A percentile compares a stretch with the other conserved stretches of the same genome.
phyloP scores from a whole-genome alignment of 257 asterid species.

The Solanum medicagineum region DNA sequence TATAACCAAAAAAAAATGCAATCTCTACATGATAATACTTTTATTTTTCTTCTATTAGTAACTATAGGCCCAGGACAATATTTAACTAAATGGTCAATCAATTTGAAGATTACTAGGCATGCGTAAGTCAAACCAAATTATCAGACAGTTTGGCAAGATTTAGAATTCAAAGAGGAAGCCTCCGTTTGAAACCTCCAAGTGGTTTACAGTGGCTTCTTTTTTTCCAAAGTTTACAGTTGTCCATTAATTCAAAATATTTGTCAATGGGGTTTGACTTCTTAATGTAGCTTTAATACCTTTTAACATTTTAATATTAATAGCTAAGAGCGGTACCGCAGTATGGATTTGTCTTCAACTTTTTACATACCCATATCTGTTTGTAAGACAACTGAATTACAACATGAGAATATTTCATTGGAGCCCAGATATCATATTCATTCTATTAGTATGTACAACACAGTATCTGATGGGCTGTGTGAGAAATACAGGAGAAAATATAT shows the following conservation, averaged over 20 bases:
- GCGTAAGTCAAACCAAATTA: not conserved
- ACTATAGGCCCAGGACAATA: not conserved
- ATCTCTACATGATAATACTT: not conserved
- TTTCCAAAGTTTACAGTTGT: not conserved
- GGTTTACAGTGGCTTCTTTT: not conserved
- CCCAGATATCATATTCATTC: not conserved
- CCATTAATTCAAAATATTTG: not conserved
- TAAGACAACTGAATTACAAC: not conserved
- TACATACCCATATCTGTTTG: not conserved
- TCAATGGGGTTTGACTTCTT: not conserved
- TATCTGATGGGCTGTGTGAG: not conserved
- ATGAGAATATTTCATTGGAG: not conserved
- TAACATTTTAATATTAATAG: not conserved
- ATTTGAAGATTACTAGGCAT: not conserved
- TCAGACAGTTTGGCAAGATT: not conserved
- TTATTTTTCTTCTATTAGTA: not conserved
- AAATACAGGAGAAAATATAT: no score
- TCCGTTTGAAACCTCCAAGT: not conserved
- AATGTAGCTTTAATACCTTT: not conserved
- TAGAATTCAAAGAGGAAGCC: not conserved
- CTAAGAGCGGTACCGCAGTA: not conserved
- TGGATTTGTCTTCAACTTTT: not conserved
- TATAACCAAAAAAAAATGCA: not conserved
- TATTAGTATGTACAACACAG: not conserved
- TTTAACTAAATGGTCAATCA: not conserved